phyloP scores from a whole-genome alignment of 2,329 filamentous ascomycete genomes.

The Dendryphion nanum region DNA sequence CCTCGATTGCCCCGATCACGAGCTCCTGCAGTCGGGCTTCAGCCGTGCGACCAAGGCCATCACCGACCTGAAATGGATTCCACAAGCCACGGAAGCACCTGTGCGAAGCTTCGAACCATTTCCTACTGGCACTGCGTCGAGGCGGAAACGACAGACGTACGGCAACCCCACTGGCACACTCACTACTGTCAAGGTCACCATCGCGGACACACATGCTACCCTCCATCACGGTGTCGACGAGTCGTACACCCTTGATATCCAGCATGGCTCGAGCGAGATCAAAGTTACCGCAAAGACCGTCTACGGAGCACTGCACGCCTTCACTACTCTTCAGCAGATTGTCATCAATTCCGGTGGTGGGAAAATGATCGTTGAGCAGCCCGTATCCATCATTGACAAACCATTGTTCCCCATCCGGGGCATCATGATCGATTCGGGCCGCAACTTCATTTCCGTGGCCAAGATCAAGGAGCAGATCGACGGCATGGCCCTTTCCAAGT shows the following conservation, averaged over 20 bases:
- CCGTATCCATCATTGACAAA: constrained; percentile 51
- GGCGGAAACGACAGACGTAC: constrained; percentile 11
- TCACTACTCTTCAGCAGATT: constrained; percentile 58
- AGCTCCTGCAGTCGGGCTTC: constrained; percentile 48
- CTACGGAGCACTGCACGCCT: constrained; percentile 56
- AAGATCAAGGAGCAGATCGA: constrained; percentile 57
- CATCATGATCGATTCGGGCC: constrained; percentile 56
- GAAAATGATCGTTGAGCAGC: constrained; percentile 52
- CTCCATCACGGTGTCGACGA: constrained; percentile 58
- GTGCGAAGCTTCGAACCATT: constrained; percentile 53
- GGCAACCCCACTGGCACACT: constrained; percentile 34
- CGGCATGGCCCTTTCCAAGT: constrained; percentile 55
- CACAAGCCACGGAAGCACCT: constrained; percentile 53
- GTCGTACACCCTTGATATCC: constrained; percentile 53
- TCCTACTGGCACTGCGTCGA: constrained; percentile 41
- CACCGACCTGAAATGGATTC: constrained; percentile 53
- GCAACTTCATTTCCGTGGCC: constrained; percentile 52
- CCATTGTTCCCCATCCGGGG: constrained; percentile 56
- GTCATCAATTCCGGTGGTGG: constrained; percentile 49
- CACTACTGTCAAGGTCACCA: constrained; percentile 45
- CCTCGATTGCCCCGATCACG: constrained; percentile 38
- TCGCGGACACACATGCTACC: constrained; percentile 47
- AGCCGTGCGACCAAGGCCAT: constrained; percentile 51
- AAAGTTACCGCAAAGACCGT: constrained; percentile 51
- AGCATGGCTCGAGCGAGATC: constrained; percentile 40